phyloP scores from a whole-genome alignment of 1,139 yeast genomes.

The Suzukiozyma palmioleophila region DNA sequence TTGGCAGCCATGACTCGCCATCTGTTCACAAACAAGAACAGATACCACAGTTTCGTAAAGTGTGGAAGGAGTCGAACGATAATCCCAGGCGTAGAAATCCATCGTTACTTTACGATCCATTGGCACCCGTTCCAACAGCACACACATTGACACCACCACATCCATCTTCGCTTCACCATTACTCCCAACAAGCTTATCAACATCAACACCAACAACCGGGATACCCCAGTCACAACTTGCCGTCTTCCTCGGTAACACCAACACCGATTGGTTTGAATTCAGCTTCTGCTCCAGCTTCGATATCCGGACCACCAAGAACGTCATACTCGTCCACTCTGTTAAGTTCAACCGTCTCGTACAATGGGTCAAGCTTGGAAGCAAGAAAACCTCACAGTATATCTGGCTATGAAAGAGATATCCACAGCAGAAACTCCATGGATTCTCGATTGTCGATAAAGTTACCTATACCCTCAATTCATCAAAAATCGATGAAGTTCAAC shows the following conservation, averaged over 20 bases:
- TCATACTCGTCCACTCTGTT: constrained; percentile 5
- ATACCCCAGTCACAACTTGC: constrained; percentile 4
- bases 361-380: constrained; percentile 6
- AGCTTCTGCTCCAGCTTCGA: constrained; percentile 2
- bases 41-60: constrained; percentile 25
- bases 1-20: background rate
- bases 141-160: constrained; percentile 8
- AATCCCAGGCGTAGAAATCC: constrained; percentile 28
- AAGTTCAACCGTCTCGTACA: background rate
- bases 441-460: constrained; percentile 13
- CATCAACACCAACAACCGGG: constrained; percentile 1
- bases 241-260: constrained; percentile 7
- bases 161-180: constrained; percentile 4
- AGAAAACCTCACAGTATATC: background rate
- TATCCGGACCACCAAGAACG: constrained; percentile 3
- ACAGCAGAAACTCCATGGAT: constrained; percentile 6
- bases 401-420: background rate
- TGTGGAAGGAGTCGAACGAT: constrained; percentile 26
- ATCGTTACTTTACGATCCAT: constrained; percentile 34
- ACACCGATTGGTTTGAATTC: constrained; percentile 6
- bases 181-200: constrained; percentile 2
- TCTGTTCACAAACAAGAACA: constrained; percentile 1
- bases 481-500: constrained; percentile 3
- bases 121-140: constrained; percentile 24
- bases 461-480: constrained; percentile 17